Evolutionary conservation across 2,329 filamentous ascomycete species (phyloP).

Genomic region (Penicillium sp.): DNA sequence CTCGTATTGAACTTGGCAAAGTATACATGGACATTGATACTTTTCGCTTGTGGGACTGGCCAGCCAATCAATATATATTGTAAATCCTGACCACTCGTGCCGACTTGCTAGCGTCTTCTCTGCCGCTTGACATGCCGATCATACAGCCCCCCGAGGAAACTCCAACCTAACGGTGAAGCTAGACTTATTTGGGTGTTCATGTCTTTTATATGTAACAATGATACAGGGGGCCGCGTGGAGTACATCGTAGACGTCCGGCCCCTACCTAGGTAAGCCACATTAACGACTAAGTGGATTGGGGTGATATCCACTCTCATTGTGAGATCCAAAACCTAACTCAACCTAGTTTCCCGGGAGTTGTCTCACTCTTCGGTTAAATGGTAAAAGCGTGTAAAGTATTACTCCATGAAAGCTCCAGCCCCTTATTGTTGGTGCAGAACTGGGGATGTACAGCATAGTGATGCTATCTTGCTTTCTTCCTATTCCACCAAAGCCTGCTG

Average conservation of each 20-base stretch:
- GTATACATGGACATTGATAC: background rate
- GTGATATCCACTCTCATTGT: background rate
- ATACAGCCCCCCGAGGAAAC: conserved; percentile 2
- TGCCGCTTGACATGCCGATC: conserved; percentile 12
- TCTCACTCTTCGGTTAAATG: background rate
- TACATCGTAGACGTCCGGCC: background rate
- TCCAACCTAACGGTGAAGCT: conserved; percentile 9
- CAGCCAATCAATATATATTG: background rate
- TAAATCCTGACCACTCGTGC: background rate
- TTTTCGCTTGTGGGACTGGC: background rate
- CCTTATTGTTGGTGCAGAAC: background rate
- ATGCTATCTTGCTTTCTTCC: too few species aligned
- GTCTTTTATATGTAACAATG: background rate
- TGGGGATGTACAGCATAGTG: background rate
- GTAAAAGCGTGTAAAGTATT: background rate
- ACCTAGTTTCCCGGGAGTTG: background rate
- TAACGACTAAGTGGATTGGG: too few species aligned
- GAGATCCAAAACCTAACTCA: background rate
- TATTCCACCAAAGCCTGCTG: background rate
- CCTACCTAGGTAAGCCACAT: too few species aligned
- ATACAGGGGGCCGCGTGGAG: background rate
- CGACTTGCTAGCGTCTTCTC: background rate
- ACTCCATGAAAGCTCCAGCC: background rate
- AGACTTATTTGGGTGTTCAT: background rate
- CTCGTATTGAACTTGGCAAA: conserved; percentile 3